Conservation (phyloP, 805 yeast species). For the Wickerhamomyces ciferrii region DNA sequence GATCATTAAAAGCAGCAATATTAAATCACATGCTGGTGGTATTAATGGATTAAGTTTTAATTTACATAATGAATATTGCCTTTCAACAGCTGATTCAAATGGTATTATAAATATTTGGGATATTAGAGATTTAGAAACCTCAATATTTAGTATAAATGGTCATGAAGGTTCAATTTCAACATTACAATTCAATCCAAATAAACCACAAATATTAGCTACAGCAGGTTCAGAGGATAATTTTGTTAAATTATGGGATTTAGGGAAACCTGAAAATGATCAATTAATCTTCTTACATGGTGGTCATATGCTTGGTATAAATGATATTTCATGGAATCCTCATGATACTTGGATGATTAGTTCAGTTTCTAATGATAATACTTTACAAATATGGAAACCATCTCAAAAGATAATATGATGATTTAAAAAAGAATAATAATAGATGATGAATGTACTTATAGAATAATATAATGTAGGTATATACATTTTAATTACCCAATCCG, state of each 20-base stretch:
- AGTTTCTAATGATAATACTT: slow-evolving; percentile 78
- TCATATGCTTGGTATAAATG: slow-evolving; percentile 83
- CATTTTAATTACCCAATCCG: slow-evolving; percentile 1
- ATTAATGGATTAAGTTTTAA: slow-evolving; percentile 59
- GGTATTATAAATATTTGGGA: slow-evolving; percentile 66
- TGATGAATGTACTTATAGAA: no score
- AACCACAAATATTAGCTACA: slow-evolving; percentile 50
- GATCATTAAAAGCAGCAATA: slow-evolving; percentile 3
- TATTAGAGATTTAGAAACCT: slow-evolving; percentile 37
- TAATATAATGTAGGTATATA: background rate
- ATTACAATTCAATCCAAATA: slow-evolving; percentile 66
- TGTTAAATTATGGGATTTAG: slow-evolving; percentile 59
- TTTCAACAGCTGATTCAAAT: slow-evolving; percentile 63
- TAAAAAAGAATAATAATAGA: background rate
- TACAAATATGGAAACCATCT: slow-evolving; percentile 83
- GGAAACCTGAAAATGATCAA: slow-evolving; percentile 22
- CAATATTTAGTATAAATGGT: slow-evolving; percentile 25
- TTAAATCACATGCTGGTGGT: slow-evolving; percentile 24
- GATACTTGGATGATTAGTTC: slow-evolving; percentile 68
- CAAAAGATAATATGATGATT: background rate
- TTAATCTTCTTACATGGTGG: slow-evolving; percentile 74
- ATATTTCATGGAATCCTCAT: slow-evolving; percentile 74
- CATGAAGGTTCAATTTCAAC: slow-evolving; percentile 58
- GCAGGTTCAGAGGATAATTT: slow-evolving; percentile 60
- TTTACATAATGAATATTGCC: slow-evolving; percentile 44